A percentile compares a stretch with the other conserved stretches of the same genome.
phyloP scores from a whole-genome alignment of 75 land plant species.

The Gnetum montanum region DNA sequence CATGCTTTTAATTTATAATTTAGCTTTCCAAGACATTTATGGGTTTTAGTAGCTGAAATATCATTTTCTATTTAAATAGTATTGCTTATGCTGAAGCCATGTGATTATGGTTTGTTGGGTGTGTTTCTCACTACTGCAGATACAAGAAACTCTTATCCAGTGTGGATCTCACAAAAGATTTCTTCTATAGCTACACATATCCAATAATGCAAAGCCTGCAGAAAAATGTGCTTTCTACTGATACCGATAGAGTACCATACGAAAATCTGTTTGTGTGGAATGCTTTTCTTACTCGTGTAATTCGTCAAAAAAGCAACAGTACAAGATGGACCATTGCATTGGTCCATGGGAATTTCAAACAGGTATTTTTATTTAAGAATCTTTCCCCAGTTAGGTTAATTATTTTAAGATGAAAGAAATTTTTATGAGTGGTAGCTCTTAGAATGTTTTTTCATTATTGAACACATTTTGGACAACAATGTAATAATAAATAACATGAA shows the following conservation, averaged over 20 bases:
- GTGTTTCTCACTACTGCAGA: too few relatives aligned
- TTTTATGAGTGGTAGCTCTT: too few relatives aligned
- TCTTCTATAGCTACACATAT: conserved; percentile 95
- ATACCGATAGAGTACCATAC: conserved; percentile 62
- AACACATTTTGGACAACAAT: too few relatives aligned
- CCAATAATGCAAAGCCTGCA: conserved; percentile 91
- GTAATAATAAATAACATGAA: too few relatives aligned
- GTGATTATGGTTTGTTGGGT: too few relatives aligned
- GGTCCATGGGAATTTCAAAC: conserved; percentile 92
- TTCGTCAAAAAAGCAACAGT: conserved; percentile 71
- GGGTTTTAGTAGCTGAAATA: too few relatives aligned
- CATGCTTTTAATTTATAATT: too few relatives aligned
- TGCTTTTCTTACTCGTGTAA: conserved; percentile 70
- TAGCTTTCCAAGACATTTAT: too few relatives aligned
- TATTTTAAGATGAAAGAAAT: too few relatives aligned
- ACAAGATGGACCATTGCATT: conserved; percentile 89
- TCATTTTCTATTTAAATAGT: too few relatives aligned
- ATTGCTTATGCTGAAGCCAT: too few relatives aligned
- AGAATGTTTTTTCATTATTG: too few relatives aligned
- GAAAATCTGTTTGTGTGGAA: conserved; percentile 98
- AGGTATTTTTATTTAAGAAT: conserved; percentile 57
- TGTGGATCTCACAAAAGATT: conserved; percentile 96
- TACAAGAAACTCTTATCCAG: conserved; percentile 95
- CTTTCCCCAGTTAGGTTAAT: background rate
- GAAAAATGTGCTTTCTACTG: conserved; percentile 50